Evolutionary conservation across 108 stramenopile genomes (phyloP).

Genomic region (Skeletonema menzelii): DNA sequence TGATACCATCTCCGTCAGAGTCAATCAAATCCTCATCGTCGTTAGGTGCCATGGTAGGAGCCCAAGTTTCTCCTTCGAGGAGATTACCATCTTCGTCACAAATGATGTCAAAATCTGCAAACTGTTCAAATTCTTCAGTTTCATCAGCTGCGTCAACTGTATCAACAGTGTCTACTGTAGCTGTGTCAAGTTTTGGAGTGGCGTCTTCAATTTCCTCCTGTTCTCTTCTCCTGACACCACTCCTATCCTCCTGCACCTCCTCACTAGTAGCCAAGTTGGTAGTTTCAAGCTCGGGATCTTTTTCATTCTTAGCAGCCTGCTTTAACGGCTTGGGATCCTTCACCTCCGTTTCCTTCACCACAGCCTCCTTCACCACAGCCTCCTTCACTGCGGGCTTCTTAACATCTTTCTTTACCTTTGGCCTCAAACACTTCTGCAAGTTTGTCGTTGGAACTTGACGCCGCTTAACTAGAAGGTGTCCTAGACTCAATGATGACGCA

Average conservation of each 20-base stretch:
- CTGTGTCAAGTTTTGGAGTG: not conserved
- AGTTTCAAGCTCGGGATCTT: not conserved
- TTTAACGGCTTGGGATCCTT: not conserved
- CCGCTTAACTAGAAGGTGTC: not conserved
- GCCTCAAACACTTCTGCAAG: not conserved
- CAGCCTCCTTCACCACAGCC: not conserved
- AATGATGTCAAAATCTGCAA: not conserved
- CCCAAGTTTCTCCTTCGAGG: not conserved
- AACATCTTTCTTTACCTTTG: not conserved
- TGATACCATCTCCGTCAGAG: conserved; percentile 17
- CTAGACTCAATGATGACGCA: not conserved
- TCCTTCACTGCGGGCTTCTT: not conserved
- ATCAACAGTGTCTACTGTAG: not conserved
- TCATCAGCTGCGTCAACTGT: not conserved
- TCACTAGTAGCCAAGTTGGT: not conserved
- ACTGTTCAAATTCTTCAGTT: not conserved
- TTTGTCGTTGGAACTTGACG: not conserved
- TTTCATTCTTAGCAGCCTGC: not conserved
- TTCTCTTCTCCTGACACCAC: not conserved
- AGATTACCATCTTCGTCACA: not conserved
- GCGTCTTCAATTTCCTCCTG: not conserved
- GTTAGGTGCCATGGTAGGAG: not conserved
- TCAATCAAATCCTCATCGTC: not conserved
- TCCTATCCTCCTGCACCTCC: not conserved
- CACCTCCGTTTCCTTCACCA: conserved; percentile 1